Conservation (phyloP, 495 filamentous ascomycete species). For the Terfezia claveryi region DNA sequence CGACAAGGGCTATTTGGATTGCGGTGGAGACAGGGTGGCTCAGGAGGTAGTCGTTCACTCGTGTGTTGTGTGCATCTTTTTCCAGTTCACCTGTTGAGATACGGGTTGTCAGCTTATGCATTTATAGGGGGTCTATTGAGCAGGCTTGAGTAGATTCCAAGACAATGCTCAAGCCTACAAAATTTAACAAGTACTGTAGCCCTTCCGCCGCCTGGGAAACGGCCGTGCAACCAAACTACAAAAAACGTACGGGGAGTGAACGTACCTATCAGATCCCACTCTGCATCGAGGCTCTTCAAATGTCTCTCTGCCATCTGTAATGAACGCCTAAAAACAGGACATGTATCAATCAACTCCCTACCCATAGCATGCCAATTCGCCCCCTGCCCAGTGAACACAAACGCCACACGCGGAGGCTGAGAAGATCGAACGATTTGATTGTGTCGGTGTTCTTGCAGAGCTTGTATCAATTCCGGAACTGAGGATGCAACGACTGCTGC, state of each 20-base stretch:
- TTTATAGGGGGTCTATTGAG: conserved; percentile 16
- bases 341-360: conserved; percentile 22
- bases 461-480: neutral
- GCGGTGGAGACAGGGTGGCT: conserved; percentile 32
- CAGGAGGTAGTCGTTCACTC: conserved; percentile 26
- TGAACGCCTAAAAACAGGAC: conserved; percentile 19
- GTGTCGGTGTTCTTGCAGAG: neutral
- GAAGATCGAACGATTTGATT: neutral
- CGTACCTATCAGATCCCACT: too few relatives aligned
- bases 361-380: conserved; percentile 46
- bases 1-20: conserved; percentile 32
- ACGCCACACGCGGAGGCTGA: neutral
- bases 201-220: too few relatives aligned
- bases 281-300: conserved; percentile 16
- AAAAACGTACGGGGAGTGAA: too few relatives aligned
- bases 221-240: too few relatives aligned
- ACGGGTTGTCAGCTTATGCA: conserved; percentile 24
- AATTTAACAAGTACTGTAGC: too few relatives aligned
- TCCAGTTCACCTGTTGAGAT: conserved; percentile 8
- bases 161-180: too few relatives aligned
- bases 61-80: too few relatives aligned
- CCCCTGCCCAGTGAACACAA: conserved; percentile 45
- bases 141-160: too few relatives aligned
- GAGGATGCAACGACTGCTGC: neutral
- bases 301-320: conserved; percentile 26